Base-by-base conservation (phyloP, 495 filamentous ascomycete species). In the Xylaria palmicola region DNA sequence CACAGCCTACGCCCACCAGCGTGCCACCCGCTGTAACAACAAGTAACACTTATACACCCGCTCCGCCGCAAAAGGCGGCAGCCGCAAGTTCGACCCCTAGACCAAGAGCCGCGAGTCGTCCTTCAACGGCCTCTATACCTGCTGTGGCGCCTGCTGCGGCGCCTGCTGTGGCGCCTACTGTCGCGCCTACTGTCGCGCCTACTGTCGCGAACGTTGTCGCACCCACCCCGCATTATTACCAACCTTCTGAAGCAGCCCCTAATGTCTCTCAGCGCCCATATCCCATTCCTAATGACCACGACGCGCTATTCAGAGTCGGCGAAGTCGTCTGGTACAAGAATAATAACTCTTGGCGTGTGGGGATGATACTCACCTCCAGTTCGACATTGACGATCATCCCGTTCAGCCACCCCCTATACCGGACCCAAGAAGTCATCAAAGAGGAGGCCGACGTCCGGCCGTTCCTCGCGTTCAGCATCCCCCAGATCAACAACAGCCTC, bases 391-490 rank as follows among this genome's bases (percentile, higher is more conserved):
- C 48, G 20, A 65, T 71, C 40, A 56, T 63, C 10, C 68, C 68
- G 2, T 62, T 71, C 7, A 45, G 57, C n/a, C 56, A 68, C 26
- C 62, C 17, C 7, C 53, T 39, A 1, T 52, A 49, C 30, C 29
- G 24, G 17, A 44, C 75, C 30, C 50, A 59, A 8, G 59, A 52
- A 17, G 43, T 76, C 4, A 36, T 61, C 22, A 75, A 72, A 24
- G 64, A 65, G 1, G 72, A 71, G 57, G 49, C 41, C 0, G 72
- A 75, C n/a, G 74, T 79, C 71, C 74, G 78, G 2, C 78, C 78
- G 0, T 80, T 80, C 60, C 67, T 79, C 7, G 77, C 78, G 4
- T 80, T 77, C 30, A 79, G 75, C 50, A 73, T 80, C 0, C 77
- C 77, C 0, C 52, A 63, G 15, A 49, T 72, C 1, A 44, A 51